These are phyloP conservation scores for Gonium pectorale DNA, from an alignment of 139 green algal species.

Conservation along the genomic window DNA sequence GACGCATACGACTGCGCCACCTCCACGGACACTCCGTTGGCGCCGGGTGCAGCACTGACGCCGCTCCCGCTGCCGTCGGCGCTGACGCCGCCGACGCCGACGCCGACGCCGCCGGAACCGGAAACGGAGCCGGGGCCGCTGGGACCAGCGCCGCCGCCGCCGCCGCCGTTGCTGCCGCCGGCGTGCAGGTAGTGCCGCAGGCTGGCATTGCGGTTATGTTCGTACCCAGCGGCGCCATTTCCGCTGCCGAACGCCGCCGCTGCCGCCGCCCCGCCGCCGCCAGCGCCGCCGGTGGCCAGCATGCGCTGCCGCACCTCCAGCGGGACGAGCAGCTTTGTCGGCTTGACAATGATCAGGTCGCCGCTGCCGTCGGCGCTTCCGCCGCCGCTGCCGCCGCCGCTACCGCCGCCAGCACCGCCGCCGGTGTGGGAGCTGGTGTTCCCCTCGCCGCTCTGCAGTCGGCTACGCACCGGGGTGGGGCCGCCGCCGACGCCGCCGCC, in stretches of 20 bases:
- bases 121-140: too few relatives aligned
- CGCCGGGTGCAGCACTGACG: neutral
- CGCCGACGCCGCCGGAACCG: slow-evolving; percentile 2
- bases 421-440: too few relatives aligned
- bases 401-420: neutral
- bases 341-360: neutral
- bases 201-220: slow-evolving; percentile 11
- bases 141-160: too few relatives aligned
- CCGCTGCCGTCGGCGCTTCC: neutral
- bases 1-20: neutral
- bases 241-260: neutral
- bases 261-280: neutral
- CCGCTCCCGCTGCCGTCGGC: neutral
- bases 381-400: neutral
- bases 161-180: neutral
- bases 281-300: too few relatives aligned
- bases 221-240: neutral
- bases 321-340: neutral
- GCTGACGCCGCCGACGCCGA: neutral
- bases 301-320: slow-evolving; percentile 18
- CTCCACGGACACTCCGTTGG: neutral
- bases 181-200: neutral
- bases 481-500: too few relatives aligned
- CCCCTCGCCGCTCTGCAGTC: too few relatives aligned
- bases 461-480: too few relatives aligned